Conservation (phyloP, 495 filamentous ascomycete genomes). For the Aspergillus panamensis region DNA sequence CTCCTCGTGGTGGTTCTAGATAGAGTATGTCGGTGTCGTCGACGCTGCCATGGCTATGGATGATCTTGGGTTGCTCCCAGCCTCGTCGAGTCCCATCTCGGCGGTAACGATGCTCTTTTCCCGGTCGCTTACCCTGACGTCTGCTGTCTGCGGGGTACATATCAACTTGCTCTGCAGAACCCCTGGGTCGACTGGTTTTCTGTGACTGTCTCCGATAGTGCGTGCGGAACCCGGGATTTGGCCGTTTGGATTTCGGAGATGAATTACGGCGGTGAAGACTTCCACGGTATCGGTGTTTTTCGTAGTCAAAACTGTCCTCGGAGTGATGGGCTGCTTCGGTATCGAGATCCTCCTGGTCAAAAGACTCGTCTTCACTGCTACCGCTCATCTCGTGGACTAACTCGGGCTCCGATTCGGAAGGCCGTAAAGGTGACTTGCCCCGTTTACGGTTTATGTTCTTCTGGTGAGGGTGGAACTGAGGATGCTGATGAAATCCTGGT, state of each 20-base stretch:
- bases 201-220: constrained; percentile 21
- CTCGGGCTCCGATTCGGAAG: constrained; percentile 13
- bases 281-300: constrained; percentile 9
- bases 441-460: not conserved
- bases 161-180: constrained; percentile 13
- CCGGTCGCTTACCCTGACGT: not conserved
- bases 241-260: constrained; percentile 10
- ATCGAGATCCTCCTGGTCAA: constrained; percentile 11
- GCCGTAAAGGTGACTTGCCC: not conserved
- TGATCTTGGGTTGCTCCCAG: constrained; percentile 21
- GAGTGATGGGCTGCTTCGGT: constrained; percentile 15
- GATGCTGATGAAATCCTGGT: not conserved
- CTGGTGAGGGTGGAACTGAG: not conserved
- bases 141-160: constrained; percentile 18
- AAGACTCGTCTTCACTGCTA: constrained; percentile 19
- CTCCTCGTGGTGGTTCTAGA: constrained; percentile 21
- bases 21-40: constrained; percentile 21
- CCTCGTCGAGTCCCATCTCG: constrained; percentile 14
- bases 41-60: constrained; percentile 16
- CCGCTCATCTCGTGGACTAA: constrained; percentile 6
- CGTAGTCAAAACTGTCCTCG: constrained; percentile 9
- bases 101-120: not conserved
- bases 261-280: constrained; percentile 21
- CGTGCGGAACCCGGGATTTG: constrained; percentile 11
- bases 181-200: constrained; percentile 6